Base-by-base conservation (phyloP, 1,284 basidiomycete genomes). In the Prillingera fragicola region DNA sequence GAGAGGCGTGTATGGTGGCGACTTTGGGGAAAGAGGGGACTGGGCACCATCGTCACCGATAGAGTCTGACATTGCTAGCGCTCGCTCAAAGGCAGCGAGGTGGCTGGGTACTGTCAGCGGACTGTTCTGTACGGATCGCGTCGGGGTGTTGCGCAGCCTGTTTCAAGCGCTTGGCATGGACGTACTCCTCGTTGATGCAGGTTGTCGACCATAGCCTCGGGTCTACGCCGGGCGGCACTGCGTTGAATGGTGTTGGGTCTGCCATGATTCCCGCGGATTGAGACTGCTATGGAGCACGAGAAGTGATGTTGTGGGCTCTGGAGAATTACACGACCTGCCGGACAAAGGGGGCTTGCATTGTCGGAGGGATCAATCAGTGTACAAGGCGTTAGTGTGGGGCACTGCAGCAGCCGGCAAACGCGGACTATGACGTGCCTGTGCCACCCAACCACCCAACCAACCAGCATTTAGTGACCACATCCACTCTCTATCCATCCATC, bases 141-240 rank as follows among this genome's bases (percentile, higher is more conserved):
- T 22, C 14, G 18, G n/a, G 23, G 21, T 40, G 15, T 5, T 9
- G 23, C 7, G 32, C 24, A 18, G n/a, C n/a, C n/a, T n/a, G n/a
- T n/a, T n/a, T n/a, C n/a, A n/a, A n/a, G n/a, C 10, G 34, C 25
- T 25, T 22, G 25, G 17, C 23, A 37, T 25, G 18, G 39, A 52
- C 67, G 35, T 52, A 87, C 86, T 77, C 74, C 70, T 86, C 83
- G 56, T 87, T 76, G 33, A 85, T 75, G 68, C 81, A 87, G 61
- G 84, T 76, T 15, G 56, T 50, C n/a, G 69, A 59, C 43, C 78
- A 72, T 10, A 70, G 45, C 17, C 37, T 47, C 21, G 45, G 39
- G 27, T 51, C 46, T 24, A 55, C 43, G 27, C 49, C 49, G 10
- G 38, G 33, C 1, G 48, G 53, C 9, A 51, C n/a, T n/a, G n/a